Percentiles rank a stretch among this genome's conserved stretches.
phyloP scores from a whole-genome alignment of 495 filamentous ascomycete species.

The Lasiosphaeris hirsuta region DNA sequence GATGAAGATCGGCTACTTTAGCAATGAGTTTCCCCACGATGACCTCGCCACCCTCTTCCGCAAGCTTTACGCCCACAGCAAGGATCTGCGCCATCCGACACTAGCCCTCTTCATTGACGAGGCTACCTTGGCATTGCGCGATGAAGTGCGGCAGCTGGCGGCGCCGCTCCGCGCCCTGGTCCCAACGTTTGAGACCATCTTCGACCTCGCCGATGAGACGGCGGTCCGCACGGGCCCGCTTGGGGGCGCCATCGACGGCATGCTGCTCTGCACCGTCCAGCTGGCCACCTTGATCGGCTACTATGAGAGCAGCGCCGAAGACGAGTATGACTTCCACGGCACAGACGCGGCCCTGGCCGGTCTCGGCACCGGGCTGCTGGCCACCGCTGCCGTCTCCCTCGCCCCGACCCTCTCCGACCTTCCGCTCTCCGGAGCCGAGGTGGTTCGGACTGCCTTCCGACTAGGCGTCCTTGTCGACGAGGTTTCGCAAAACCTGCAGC shows the following conservation, averaged over 20 bases:
- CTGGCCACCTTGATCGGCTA: constrained; percentile 41
- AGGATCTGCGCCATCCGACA: constrained; percentile 31
- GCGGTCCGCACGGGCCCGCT: constrained; percentile 34
- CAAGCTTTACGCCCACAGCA: constrained; percentile 37
- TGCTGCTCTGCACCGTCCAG: constrained; percentile 36
- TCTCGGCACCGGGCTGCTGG: constrained; percentile 61
- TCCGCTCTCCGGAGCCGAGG: constrained; percentile 55
- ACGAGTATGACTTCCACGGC: constrained; percentile 14
- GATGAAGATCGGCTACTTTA: constrained; percentile 40
- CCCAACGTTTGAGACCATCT: constrained; percentile 38
- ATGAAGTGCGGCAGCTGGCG: constrained; percentile 31
- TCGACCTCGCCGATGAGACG: constrained; percentile 29
- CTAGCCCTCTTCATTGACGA: constrained; percentile 40
- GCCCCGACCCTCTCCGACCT: constrained; percentile 56
- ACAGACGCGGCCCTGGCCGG: constrained; percentile 33
- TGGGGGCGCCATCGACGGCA: constrained; percentile 36
- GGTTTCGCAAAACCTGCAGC: constrained; percentile 34
- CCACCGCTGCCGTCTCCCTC: constrained; percentile 60
- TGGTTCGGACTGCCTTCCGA: constrained; percentile 60
- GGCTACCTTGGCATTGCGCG: constrained; percentile 30
- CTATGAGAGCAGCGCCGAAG: constrained; percentile 26
- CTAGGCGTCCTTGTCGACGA: constrained; percentile 51
- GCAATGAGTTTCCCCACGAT: constrained; percentile 34
- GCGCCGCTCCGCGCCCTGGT: constrained; percentile 21
- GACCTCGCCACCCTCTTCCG: constrained; percentile 41